Evolutionary conservation across 148 eudicot genomes (phyloP).

Genomic region (Cornus suecica): DNA sequence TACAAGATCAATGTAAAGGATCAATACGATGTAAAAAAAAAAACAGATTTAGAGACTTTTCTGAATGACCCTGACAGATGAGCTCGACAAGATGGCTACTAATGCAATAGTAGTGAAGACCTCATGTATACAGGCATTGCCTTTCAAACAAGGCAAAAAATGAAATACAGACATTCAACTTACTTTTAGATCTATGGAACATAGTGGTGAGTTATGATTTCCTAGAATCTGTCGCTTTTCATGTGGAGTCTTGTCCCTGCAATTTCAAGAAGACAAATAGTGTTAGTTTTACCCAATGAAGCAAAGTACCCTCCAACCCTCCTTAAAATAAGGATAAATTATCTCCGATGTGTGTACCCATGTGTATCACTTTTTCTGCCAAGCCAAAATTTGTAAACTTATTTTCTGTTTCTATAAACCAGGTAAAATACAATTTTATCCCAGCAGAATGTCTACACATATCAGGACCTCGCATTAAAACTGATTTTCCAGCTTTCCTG

Average conservation of each 20-base stretch:
- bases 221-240: constrained; percentile 58
- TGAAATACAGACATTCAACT: constrained; percentile 26
- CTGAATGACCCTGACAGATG: not conserved
- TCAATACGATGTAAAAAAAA: too few species aligned
- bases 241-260: constrained; percentile 64
- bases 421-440: not conserved
- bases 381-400: not conserved
- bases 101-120: not conserved
- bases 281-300: not conserved
- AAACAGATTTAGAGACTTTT: constrained; percentile 5
- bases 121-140: not conserved
- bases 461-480: not conserved
- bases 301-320: constrained; percentile 5
- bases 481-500: not conserved
- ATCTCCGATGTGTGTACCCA: not conserved
- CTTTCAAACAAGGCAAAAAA: constrained; percentile 4
- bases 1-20: not conserved
- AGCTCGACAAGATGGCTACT: not conserved
- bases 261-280: constrained; percentile 12
- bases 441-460: not conserved
- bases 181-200: constrained; percentile 65
- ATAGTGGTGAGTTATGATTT: constrained; percentile 61
- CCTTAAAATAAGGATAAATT: constrained; percentile 1
- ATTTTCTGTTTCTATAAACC: not conserved
- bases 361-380: not conserved